Conservation (phyloP, 78 protist species). For the Speleostelium caveatum region DNA sequence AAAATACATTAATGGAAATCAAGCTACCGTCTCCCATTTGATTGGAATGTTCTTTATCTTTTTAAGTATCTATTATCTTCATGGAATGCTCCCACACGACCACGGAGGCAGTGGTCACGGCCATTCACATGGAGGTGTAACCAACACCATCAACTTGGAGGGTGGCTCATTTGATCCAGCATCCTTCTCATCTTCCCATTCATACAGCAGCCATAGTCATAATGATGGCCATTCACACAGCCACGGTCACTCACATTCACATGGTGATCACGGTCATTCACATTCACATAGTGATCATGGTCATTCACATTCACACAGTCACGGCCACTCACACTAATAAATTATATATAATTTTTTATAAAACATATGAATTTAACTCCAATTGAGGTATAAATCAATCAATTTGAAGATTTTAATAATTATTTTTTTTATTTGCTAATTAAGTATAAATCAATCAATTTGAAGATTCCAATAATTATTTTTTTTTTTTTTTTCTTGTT, state of each 20-base stretch:
- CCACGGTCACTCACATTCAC: slow-evolving; percentile 37
- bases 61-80: slow-evolving; percentile 54
- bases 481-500: no score
- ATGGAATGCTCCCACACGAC: slow-evolving; percentile 68
- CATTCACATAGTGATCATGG: slow-evolving; percentile 30
- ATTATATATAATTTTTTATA: no score
- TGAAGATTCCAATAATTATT: no score
- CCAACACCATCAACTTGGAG: background rate
- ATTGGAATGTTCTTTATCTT: slow-evolving; percentile 73
- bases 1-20: slow-evolving; percentile 48
- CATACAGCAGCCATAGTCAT: background rate
- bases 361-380: no score
- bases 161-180: background rate
- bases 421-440: no score
- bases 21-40: slow-evolving; percentile 43
- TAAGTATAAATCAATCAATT: no score
- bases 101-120: slow-evolving; percentile 18
- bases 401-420: no score
- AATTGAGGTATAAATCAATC: no score
- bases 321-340: no score
- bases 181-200: background rate
- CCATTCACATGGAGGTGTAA: background rate
- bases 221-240: background rate
- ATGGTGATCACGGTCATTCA: slow-evolving; percentile 33
- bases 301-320: slow-evolving; percentile 41